Evolutionary conservation across 495 filamentous ascomycete species (phyloP), one percentile per base, ranked within the genome.

Genomic region (Penicillium cataractarum): DNA sequence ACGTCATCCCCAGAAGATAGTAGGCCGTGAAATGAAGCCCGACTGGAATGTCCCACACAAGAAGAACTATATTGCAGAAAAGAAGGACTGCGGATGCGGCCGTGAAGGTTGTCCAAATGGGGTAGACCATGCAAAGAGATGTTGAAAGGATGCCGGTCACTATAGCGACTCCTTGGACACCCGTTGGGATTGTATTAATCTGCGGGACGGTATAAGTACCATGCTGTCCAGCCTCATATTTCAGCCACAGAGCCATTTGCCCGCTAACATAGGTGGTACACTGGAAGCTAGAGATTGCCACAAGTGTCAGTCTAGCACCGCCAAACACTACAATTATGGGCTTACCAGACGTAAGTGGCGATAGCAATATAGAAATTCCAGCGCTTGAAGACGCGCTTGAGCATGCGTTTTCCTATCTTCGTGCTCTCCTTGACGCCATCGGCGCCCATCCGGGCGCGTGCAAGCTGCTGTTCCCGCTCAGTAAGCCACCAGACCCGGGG

Each of bases 401-500:
- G 59, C 64, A 66, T 66, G 22, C 64, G 40, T 22, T 62, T 66
- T 26, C 64, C 64, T 40, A 66, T 66, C 55, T 62, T 58, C 39
- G 35, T 55, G 48, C 64, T 66, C 32, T 62, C 59, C 29, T 53
- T 29, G 58, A 66, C 64, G 17, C 64, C 64, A 13, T 66, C 64
- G 31, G n/a, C 39, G 39, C 39, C 39, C 39, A 42, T 42, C 8
- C 39, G 12, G 39, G 39, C 39, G 39, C 39, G 39, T 9, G 39
- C 39, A 2, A 73, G 55, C 0, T 60, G 0, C 32, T 71, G 71
- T 21, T 73, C 71, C 35, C 65, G 52, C 42, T 74, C 57, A 5
- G 66, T 68, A 10, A 55, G 69, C 68, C 69, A 74, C 71, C 71
- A 74, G 3, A 65, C 66, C 44, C 65, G 68, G 22, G 58, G 39